These are phyloP conservation scores for Chaetomium sp. DNA, from an alignment of 2,329 filamentous ascomycete species.

Conservation along the genomic window DNA sequence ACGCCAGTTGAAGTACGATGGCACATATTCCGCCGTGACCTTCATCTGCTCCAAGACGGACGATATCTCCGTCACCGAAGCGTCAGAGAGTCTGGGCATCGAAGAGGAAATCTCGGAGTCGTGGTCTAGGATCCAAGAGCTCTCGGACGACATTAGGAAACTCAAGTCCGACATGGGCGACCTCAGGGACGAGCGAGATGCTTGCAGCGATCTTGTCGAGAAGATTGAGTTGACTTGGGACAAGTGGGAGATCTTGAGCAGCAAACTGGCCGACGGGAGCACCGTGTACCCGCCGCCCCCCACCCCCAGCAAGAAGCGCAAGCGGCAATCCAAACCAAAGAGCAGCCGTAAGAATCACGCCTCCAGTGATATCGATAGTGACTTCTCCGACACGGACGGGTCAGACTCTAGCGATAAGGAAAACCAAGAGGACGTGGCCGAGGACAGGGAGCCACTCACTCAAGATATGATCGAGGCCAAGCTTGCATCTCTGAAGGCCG, in stretches of 20 bases:
- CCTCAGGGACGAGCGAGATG: constrained; percentile 39
- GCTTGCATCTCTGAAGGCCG: constrained; percentile 39
- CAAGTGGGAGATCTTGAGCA: constrained; percentile 32
- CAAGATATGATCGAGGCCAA: constrained; percentile 34
- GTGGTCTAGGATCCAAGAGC: constrained; percentile 19
- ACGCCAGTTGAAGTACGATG: constrained; percentile 61
- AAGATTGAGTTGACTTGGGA: constrained; percentile 31
- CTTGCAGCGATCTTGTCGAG: constrained; percentile 37
- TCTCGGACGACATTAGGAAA: constrained; percentile 1
- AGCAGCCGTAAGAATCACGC: constrained; percentile 28
- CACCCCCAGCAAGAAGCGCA: constrained; percentile 32
- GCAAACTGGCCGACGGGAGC: constrained; percentile 27
- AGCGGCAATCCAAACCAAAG: constrained; percentile 27
- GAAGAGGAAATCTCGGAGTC: constrained; percentile 28
- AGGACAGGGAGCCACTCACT: constrained; percentile 23
- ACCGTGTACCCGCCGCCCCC: constrained; percentile 32
- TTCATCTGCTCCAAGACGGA: constrained; percentile 67
- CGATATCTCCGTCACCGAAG: constrained; percentile 48
- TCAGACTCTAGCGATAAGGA: constrained; percentile 32
- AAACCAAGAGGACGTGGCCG: constrained; percentile 22
- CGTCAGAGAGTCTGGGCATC: constrained; percentile 31
- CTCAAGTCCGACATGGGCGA: constrained; percentile 27
- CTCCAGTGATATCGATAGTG: constrained; percentile 23
- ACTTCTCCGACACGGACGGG: constrained; percentile 27
- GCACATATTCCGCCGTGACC: constrained; percentile 54